A percentile compares a stretch with the other conserved stretches of the same genome.
These are phyloP conservation scores for Tuctoria greenei DNA, from an alignment of 176 grass and related monocot species.

Conservation along the genomic window DNA sequence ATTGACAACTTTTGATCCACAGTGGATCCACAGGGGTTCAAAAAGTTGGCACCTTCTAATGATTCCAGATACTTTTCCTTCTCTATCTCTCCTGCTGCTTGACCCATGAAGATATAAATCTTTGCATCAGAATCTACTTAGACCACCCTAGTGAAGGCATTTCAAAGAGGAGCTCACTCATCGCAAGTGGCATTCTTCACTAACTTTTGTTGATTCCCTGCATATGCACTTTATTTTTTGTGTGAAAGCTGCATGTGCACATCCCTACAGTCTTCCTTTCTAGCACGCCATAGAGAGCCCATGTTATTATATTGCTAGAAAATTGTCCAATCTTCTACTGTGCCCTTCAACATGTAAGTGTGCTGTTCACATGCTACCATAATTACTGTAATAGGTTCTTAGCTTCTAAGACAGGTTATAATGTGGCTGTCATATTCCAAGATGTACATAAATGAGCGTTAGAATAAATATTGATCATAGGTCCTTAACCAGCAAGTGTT, in stretches of 20 bases:
- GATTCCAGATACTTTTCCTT: conserved; percentile 31
- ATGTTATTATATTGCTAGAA: conserved; percentile 32
- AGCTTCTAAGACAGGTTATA: not conserved
- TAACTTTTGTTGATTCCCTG: conserved; percentile 40
- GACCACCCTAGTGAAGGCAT: conserved; percentile 33
- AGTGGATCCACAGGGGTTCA: conserved; percentile 30
- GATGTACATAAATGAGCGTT: not conserved
- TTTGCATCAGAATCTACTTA: conserved; percentile 49
- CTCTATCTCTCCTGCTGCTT: conserved; percentile 30
- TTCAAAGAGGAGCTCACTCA: conserved; percentile 40
- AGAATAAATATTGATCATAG: too few species aligned
- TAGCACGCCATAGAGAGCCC: conserved; percentile 31
- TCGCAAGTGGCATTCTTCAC: conserved; percentile 45
- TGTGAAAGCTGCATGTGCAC: conserved; percentile 18
- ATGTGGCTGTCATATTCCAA: not conserved
- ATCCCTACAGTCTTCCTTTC: conserved; percentile 31
- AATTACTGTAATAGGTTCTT: not conserved
- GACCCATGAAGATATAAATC: conserved; percentile 37
- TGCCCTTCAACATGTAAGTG: conserved; percentile 9
- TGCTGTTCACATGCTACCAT: not conserved
- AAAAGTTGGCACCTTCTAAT: conserved; percentile 49
- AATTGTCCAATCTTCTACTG: conserved; percentile 21
- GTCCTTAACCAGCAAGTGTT: not conserved
- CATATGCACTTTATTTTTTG: conserved; percentile 23
- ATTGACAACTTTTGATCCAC: conserved; percentile 23